Conservation (phyloP, 2,329 filamentous ascomycete species). For the Aureobasidium namibiae region DNA sequence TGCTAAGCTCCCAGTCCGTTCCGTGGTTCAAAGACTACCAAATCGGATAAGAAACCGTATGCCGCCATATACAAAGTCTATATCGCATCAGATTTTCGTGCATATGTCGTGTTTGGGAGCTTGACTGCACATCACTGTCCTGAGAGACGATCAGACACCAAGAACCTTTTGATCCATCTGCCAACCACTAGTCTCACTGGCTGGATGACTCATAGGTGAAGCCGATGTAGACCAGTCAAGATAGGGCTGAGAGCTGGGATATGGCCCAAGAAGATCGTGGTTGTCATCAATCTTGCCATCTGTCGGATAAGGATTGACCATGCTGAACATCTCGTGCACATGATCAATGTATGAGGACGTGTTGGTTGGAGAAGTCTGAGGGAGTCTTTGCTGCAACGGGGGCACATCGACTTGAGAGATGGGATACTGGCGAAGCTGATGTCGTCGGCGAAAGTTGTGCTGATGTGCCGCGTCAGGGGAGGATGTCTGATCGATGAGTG, state of each 20-base stretch:
- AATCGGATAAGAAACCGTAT: neutral
- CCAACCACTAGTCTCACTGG: neutral
- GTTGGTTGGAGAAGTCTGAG: neutral
- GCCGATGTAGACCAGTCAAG: neutral
- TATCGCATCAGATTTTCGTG: neutral
- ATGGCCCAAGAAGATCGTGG: neutral
- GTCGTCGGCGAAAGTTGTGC: neutral
- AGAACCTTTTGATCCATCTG: neutral
- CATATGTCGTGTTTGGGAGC: neutral
- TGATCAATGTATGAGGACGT: neutral
- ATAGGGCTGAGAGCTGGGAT: neutral
- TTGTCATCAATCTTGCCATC: slow-evolving; percentile 3
- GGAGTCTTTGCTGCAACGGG: neutral
- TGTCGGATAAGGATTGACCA: neutral
- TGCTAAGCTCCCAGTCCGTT: neutral
- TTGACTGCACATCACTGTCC: neutral
- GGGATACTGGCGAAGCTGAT: neutral
- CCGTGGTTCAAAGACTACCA: neutral
- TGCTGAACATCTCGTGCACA: slow-evolving; percentile 1
- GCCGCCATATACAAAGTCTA: neutral
- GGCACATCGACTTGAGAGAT: neutral
- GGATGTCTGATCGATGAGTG: neutral
- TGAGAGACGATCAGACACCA: neutral
- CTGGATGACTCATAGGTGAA: neutral
- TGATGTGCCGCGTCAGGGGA: neutral